Percentiles rank a stretch among this genome's conserved stretches.
Evolutionary conservation across 2,329 filamentous ascomycete species (phyloP).

Genomic region (Xylariales sp.): DNA sequence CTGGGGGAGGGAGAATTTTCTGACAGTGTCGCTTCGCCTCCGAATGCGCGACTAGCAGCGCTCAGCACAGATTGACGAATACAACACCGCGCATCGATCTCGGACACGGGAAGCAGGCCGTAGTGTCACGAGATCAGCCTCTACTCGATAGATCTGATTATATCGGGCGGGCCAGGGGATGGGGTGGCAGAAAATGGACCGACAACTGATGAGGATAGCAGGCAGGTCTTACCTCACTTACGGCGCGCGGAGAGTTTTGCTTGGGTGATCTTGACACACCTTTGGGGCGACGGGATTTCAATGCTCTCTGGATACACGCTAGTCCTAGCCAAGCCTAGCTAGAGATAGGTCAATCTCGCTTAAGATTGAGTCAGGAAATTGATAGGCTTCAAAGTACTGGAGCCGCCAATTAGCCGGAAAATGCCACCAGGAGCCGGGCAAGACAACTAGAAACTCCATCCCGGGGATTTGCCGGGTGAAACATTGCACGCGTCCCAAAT

Average conservation of each 20-base stretch:
- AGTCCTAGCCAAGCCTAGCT: too few species aligned
- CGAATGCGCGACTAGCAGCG: constrained; percentile 1
- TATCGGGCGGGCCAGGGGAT: constrained; percentile 11
- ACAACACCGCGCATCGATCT: constrained; percentile 12
- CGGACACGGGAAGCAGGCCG: constrained; percentile 10
- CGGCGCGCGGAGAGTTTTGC: constrained; percentile 15
- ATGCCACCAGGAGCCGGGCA: too few species aligned
- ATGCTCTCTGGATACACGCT: constrained; percentile 6
- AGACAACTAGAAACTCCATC: too few species aligned
- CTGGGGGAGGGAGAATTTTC: constrained; percentile 5
- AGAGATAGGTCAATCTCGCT: too few species aligned
- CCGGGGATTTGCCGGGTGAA: too few species aligned
- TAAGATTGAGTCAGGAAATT: too few species aligned
- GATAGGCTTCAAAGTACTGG: too few species aligned
- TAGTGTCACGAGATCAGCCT: constrained; percentile 21
- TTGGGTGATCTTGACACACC: constrained; percentile 7
- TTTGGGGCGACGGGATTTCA: constrained; percentile 7
- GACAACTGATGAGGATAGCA: constrained; percentile 9
- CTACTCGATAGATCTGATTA: constrained; percentile 16
- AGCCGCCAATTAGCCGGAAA: too few species aligned
- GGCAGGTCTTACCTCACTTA: constrained; percentile 20
- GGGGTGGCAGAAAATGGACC: constrained; percentile 12
- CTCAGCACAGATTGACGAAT: constrained; percentile 3
- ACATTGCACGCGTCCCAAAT: too few species aligned
- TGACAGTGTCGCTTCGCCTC: constrained; percentile 5